phyloP scores from a whole-genome alignment of 1,284 basidiomycete genomes.

The Hemileia vastatrix region DNA sequence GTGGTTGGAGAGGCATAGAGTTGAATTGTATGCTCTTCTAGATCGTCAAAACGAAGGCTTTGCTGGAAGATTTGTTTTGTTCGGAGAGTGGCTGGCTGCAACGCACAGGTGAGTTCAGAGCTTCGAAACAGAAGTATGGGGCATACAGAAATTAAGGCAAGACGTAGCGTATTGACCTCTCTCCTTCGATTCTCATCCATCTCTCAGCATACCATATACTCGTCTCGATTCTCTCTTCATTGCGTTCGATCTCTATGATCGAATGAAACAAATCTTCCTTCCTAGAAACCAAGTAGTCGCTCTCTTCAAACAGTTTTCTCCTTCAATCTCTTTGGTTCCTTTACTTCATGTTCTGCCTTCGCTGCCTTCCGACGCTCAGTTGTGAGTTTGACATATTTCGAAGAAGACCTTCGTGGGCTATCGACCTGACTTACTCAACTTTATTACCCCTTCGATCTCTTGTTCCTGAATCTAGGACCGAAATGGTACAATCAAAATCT shows the following conservation, averaged over 20 bases:
- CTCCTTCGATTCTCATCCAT: constrained; percentile 25
- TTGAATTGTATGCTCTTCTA: constrained; percentile 49
- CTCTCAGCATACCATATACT: constrained; percentile 49
- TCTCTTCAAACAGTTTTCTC: constrained; percentile 46
- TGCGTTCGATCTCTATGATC: constrained; percentile 56
- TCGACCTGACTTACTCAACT: constrained; percentile 5
- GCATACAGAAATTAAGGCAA: background rate
- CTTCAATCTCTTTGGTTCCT: constrained; percentile 51
- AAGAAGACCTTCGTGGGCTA: background rate
- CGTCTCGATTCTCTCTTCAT: constrained; percentile 53
- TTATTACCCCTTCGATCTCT: background rate
- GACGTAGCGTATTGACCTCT: background rate
- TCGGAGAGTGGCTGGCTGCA: constrained; percentile 57
- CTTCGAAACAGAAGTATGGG: background rate
- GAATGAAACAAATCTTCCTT: constrained; percentile 48
- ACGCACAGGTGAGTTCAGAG: constrained; percentile 50
- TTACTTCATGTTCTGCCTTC: constrained; percentile 46
- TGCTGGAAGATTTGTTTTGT: constrained; percentile 54
- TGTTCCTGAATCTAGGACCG: constrained; percentile 21
- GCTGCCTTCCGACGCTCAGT: constrained; percentile 47
- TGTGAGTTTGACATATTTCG: no score
- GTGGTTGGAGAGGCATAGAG: constrained; percentile 52
- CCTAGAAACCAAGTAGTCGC: constrained; percentile 46
- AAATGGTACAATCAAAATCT: constrained; percentile 50
- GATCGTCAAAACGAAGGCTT: constrained; percentile 52